Evolutionary conservation across 139 green algal genomes (phyloP), one percentile per base, ranked within the genome.

Genomic region (Mesostigma viride): DNA sequence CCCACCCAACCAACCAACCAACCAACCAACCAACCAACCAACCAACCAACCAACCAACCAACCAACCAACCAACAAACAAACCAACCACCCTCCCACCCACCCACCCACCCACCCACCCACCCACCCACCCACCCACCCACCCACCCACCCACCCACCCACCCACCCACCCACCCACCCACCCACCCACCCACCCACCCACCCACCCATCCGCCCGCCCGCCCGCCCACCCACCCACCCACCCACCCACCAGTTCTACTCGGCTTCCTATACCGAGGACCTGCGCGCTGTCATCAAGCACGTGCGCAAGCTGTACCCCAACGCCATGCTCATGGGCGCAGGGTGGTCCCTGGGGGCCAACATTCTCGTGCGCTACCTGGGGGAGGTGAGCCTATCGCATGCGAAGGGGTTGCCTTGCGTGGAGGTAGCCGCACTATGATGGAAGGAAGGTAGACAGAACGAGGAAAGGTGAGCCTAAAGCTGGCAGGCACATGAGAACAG

Each of bases 331-430:
- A 71, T 91, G 31, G 91, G 87, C 4, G 86, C 81, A 2, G 91
- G 91, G 1, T 97, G 89, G 89, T 92, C 82, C 3, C 80, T 97
- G 60, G 91, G 91, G 0, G 90, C 86, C 51, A 96, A 96, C 82
- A 96, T 96, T 64, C 64, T 96, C 62, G 69, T 90, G n/a, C 76
- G 79, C 35, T 88, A 89, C 63, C 22, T 77, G 28, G 71, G 48
- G 1, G 65, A 77, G 70, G 62, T 76, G 58, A 65, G 62, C 6
- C 11, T 61, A 61, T 30, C n/a, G n/a, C n/a, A n/a, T n/a, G n/a
- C n/a, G n/a, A n/a, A n/a, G n/a, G n/a, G n/a, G n/a, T 48, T 48
- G 40, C 40, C 8, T n/a, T 8, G 8, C 11, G 40, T 48, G 40
- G 40, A 11, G 40, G 40, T 48, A n/a, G 40, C 40, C 8, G n/a